These are phyloP conservation scores for Xylariaceae sp. DNA, from an alignment of 2,329 filamentous ascomycete species.

Conservation along the genomic window DNA sequence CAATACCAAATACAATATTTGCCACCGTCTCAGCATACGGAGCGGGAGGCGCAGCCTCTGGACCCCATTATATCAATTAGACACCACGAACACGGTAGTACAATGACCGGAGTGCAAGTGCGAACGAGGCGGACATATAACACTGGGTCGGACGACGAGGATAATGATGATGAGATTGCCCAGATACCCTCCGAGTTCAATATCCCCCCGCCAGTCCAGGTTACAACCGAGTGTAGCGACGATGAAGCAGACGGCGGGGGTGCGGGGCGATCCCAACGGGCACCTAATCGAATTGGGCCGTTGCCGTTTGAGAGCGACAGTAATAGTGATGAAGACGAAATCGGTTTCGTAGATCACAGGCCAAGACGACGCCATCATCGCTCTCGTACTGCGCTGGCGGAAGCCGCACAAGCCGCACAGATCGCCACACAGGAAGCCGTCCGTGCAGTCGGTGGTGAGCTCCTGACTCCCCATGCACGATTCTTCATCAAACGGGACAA, in stretches of 20 bases:
- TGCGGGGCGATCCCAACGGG: conserved; percentile 32
- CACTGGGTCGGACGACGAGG: conserved; percentile 39
- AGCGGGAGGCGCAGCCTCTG: conserved; percentile 28
- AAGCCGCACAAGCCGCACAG: conserved; percentile 44
- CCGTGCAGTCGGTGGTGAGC: conserved; percentile 50
- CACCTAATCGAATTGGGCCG: conserved; percentile 48
- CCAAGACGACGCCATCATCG: conserved; percentile 25
- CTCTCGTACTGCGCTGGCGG: conserved; percentile 32
- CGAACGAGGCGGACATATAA: conserved; percentile 42
- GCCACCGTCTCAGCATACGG: conserved; percentile 23
- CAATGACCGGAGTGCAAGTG: conserved; percentile 40
- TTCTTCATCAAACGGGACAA: conserved; percentile 81
- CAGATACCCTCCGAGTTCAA: conserved; percentile 54
- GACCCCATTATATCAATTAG: conserved; percentile 45
- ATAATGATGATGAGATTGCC: conserved; percentile 42
- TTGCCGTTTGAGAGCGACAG: conserved; percentile 50
- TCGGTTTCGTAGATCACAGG: conserved; percentile 31
- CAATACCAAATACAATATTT: conserved; percentile 69
- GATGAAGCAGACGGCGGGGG: conserved; percentile 45
- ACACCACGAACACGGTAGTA: conserved; percentile 47
- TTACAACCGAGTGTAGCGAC: conserved; percentile 57
- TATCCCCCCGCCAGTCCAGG: conserved; percentile 43
- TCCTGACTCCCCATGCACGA: conserved; percentile 67
- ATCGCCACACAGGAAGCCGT: conserved; percentile 52
- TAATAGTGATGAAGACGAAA: conserved; percentile 35